These are phyloP conservation scores for Haematococcus lacustris DNA, from an alignment of 139 green algal genomes.

Conservation along the genomic window DNA sequence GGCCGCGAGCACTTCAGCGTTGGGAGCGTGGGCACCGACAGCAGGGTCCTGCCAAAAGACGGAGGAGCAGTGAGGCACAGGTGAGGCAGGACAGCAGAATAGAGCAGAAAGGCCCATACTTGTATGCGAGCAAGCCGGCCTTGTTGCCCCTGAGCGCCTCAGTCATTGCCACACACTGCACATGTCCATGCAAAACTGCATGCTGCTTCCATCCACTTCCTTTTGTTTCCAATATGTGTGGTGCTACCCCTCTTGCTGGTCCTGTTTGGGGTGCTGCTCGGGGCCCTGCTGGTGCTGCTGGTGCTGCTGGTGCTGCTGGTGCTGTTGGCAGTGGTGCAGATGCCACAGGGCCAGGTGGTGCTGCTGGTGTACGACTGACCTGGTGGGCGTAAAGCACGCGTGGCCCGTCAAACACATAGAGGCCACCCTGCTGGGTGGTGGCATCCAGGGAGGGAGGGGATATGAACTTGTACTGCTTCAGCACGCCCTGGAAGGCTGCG, in stretches of 20 bases:
- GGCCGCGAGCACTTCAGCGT: background rate
- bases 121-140: background rate
- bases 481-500: no score
- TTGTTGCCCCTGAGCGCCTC: background rate
- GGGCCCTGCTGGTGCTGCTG: no score
- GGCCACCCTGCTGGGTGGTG: slow-evolving; percentile 1
- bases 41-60: background rate
- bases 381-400: background rate
- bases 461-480: no score
- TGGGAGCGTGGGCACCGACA: background rate
- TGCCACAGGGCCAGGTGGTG: no score
- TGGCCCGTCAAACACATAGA: background rate
- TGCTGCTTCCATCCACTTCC: background rate
- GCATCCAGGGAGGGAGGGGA: background rate
- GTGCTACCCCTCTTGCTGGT: no score
- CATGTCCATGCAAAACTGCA: no score
- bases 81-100: no score
- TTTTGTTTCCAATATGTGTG: slow-evolving; percentile 1
- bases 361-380: background rate
- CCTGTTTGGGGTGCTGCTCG: no score
- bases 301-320: no score
- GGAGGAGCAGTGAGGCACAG: background rate
- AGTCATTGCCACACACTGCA: background rate
- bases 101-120: no score
- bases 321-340: no score